These are phyloP conservation scores for Erysimum cheiranthoides DNA, from an alignment of 345 rosid genomes.

Conservation along the genomic window DNA sequence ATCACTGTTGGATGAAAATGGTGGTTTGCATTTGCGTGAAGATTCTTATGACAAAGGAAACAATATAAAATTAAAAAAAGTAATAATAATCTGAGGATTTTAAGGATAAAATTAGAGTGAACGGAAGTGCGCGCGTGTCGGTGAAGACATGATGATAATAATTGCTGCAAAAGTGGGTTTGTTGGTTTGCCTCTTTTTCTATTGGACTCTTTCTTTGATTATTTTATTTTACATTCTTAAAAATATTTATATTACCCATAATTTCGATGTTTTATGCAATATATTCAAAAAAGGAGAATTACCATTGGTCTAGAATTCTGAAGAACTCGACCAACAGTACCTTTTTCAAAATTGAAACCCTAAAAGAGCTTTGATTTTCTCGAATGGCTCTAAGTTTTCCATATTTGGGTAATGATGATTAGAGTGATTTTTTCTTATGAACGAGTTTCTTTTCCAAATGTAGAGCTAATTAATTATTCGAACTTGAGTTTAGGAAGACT, in stretches of 20 bases:
- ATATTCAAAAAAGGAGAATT: not conserved
- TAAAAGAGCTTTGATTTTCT: not conserved
- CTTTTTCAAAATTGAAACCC: not conserved
- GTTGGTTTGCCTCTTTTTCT: conserved; percentile 20
- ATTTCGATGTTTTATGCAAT: no score
- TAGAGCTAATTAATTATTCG: not conserved
- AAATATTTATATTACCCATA: not conserved
- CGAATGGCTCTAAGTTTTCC: not conserved
- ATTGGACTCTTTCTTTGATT: conserved; percentile 4
- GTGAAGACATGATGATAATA: conserved; percentile 23
- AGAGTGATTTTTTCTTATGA: not conserved
- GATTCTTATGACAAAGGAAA: conserved; percentile 15
- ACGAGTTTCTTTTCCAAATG: not conserved
- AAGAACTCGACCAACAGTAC: conserved; percentile 1
- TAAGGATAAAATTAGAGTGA: conserved; percentile 42
- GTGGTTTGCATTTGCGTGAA: conserved; percentile 38
- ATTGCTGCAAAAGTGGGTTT: conserved; percentile 44
- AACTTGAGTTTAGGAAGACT: not conserved
- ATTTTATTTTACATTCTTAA: not conserved
- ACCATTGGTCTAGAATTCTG: conserved; percentile 16
- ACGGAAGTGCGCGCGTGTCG: conserved; percentile 44
- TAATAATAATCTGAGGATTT: conserved; percentile 11
- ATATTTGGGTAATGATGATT: not conserved
- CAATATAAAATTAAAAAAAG: not conserved
- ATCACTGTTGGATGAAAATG: conserved; percentile 7